Conservation (phyloP, 345 rosid species). For the Crucihimalaya himalaica region DNA sequence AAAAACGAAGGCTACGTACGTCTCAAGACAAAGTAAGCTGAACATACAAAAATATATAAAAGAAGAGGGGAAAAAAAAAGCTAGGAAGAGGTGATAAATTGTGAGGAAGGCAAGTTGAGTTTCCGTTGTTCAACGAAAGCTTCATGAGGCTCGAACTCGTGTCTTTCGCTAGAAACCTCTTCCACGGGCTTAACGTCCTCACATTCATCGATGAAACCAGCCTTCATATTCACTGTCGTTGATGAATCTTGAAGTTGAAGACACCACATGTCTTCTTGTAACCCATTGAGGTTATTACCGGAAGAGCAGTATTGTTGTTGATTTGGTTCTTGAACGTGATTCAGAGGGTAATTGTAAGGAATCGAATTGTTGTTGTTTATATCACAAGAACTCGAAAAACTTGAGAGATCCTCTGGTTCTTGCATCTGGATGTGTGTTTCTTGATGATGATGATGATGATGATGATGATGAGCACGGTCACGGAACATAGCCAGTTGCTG, state of each 20-base stretch:
- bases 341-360: conserved; percentile 37
- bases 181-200: conserved; percentile 45
- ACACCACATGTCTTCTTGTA: conserved; percentile 48
- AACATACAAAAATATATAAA: not conserved
- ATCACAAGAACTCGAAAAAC: conserved; percentile 42
- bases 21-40: not conserved
- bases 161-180: conserved; percentile 47
- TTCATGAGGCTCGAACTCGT: conserved; percentile 46
- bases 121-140: conserved; percentile 49
- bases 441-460: conserved; percentile 36
- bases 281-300: conserved; percentile 35
- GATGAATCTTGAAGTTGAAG: conserved; percentile 45
- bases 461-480: conserved; percentile 40
- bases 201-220: conserved; percentile 36
- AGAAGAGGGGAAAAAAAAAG: not conserved
- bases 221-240: conserved; percentile 41
- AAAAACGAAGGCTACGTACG: not conserved
- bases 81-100: conserved; percentile 64
- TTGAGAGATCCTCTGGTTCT: conserved; percentile 37
- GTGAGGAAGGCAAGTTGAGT: conserved; percentile 53
- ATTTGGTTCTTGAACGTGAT: conserved; percentile 36
- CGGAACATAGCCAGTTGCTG: conserved; percentile 69
- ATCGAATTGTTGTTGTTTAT: conserved; percentile 34
- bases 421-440: conserved; percentile 41
- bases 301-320: conserved; percentile 37